Evolutionary conservation across 129 eudicot species (phyloP).

Genomic region (Arctium minus): DNA sequence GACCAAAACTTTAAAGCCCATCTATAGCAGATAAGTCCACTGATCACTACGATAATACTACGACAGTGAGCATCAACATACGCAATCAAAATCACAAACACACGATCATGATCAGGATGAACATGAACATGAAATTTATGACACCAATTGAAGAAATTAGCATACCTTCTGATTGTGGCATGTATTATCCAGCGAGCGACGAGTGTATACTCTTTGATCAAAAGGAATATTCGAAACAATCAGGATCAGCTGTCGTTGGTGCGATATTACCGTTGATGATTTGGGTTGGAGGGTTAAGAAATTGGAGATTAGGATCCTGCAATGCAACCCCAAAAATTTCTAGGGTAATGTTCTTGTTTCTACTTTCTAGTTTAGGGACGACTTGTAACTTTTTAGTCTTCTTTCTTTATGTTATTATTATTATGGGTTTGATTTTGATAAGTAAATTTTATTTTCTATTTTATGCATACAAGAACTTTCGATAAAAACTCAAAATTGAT

Average conservation of each 20-base stretch:
- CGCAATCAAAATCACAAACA: background rate
- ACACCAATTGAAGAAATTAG: background rate
- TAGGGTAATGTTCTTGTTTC: background rate
- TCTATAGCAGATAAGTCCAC: background rate
- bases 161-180: constrained; percentile 3
- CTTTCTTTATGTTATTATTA: background rate
- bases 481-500: too few relatives aligned
- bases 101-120: constrained; percentile 7
- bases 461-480: too few relatives aligned
- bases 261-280: background rate
- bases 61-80: background rate
- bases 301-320: background rate
- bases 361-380: background rate
- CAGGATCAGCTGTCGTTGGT: background rate
- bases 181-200: background rate
- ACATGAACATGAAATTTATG: background rate
- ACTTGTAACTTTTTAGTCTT: background rate
- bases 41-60: background rate
- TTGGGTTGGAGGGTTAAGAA: background rate
- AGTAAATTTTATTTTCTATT: too few relatives aligned
- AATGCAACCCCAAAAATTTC: background rate
- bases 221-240: constrained; percentile 5
- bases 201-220: background rate
- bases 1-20: background rate
- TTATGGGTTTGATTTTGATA: background rate